These are phyloP conservation scores for Trichoderma aggressivum DNA, from an alignment of 2,329 filamentous ascomycete species.

Conservation along the genomic window DNA sequence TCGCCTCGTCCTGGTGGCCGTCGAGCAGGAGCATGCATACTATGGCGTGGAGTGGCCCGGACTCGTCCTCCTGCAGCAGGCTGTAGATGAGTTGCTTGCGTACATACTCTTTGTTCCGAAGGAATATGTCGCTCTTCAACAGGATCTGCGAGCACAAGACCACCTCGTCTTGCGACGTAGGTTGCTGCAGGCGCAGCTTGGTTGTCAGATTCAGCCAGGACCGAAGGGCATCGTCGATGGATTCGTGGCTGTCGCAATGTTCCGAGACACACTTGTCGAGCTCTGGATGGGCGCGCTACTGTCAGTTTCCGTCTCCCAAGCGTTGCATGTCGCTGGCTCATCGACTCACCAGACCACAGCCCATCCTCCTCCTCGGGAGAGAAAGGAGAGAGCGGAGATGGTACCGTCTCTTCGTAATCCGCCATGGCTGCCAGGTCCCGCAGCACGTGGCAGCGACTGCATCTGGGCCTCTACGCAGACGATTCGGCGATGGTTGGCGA, in stretches of 20 bases:
- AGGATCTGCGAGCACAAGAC: conserved; percentile 76
- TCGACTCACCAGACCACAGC: conserved; percentile 75
- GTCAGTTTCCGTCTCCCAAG: neutral
- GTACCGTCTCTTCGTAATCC: conserved; percentile 60
- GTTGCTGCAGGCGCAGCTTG: conserved; percentile 70
- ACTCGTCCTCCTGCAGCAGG: conserved; percentile 83
- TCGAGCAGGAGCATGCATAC: conserved; percentile 83
- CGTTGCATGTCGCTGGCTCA: too few relatives aligned
- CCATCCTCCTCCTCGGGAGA: conserved; percentile 75
- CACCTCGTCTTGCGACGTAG: conserved; percentile 74
- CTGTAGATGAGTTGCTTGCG: conserved; percentile 90
- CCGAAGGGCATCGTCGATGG: conserved; percentile 80
- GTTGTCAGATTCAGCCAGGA: conserved; percentile 78
- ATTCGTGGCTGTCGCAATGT: conserved; percentile 51
- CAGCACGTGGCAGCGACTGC: conserved; percentile 31
- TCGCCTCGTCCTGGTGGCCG: conserved; percentile 71
- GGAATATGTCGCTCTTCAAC: conserved; percentile 71
- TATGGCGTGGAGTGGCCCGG: conserved; percentile 75
- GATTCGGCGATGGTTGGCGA: neutral
- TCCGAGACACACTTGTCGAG: conserved; percentile 46
- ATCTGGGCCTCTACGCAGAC: conserved; percentile 31
- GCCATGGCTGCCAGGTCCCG: conserved; percentile 44
- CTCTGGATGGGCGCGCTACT: conserved; percentile 35
- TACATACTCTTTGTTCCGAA: conserved; percentile 75
- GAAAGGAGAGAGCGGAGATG: conserved; percentile 42